phyloP scores from a whole-genome alignment of 1,284 basidiomycete species.

The Mycocalia duriaeana region DNA sequence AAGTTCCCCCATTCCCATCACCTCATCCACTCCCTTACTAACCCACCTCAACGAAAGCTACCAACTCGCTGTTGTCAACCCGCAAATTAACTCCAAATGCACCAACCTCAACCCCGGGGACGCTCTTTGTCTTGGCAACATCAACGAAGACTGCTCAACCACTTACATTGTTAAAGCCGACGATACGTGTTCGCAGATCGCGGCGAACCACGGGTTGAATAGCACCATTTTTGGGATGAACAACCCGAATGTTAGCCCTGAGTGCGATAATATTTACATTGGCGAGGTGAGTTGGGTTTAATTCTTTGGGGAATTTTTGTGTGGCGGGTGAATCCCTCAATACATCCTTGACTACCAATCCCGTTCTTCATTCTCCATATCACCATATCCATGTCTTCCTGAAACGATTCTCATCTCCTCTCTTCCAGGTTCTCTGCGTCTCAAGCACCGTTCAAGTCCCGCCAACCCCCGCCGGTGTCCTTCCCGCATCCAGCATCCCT shows the following conservation, averaged over 20 bases:
- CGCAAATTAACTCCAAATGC: constrained; percentile 47
- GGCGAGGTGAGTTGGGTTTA: constrained; percentile 47
- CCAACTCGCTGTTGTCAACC: constrained; percentile 64
- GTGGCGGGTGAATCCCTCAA: not conserved
- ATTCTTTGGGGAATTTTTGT: not conserved
- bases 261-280: constrained; percentile 60
- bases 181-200: constrained; percentile 49
- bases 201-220: constrained; percentile 36
- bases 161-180: constrained; percentile 44
- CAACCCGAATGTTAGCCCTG: constrained; percentile 62
- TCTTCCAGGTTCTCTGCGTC: constrained; percentile 54
- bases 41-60: constrained; percentile 39
- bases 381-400: too few relatives aligned
- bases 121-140: constrained; percentile 45
- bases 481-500: constrained; percentile 30
- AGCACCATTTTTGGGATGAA: constrained; percentile 46
- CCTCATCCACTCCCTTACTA: not conserved
- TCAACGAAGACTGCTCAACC: constrained; percentile 41
- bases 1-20: constrained; percentile 17
- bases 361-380: not conserved
- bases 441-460: constrained; percentile 34
- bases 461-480: constrained; percentile 29
- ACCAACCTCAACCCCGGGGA: constrained; percentile 48
- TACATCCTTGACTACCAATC: not conserved
- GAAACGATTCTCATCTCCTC: too few relatives aligned